These are phyloP conservation scores for Linderina pennispora DNA, from an alignment of 192 early-diverging fungal genomes.

Conservation along the genomic window DNA sequence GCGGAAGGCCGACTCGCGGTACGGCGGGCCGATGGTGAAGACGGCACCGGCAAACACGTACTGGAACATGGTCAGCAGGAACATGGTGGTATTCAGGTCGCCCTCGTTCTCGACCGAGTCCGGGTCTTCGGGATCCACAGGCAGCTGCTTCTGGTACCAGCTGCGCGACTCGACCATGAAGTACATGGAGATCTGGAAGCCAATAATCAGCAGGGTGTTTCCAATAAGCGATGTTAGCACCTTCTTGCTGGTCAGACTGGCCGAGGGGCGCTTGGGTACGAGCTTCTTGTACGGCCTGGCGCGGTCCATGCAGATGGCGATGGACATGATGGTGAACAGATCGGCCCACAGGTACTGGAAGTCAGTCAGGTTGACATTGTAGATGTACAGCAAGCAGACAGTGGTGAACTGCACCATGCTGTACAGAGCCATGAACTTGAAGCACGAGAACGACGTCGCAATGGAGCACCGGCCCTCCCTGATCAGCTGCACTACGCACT, in stretches of 20 bases:
- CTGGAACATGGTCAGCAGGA: conserved; percentile 83
- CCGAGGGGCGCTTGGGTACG: conserved; percentile 74
- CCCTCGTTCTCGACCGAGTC: conserved; percentile 59
- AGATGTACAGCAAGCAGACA: conserved; percentile 83
- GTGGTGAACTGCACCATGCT: conserved; percentile 95
- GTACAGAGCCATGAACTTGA: conserved; percentile 99
- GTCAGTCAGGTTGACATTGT: conserved; percentile 80
- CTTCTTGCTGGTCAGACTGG: conserved; percentile 77
- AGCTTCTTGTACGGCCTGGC: conserved; percentile 67
- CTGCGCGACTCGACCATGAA: conserved; percentile 62
- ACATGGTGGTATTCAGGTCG: conserved; percentile 76
- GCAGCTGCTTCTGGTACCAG: conserved; percentile 60
- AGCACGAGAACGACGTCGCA: conserved; percentile 93
- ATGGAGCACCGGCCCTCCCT: conserved; percentile 95
- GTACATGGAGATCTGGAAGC: conserved; percentile 73
- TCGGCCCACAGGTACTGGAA: conserved; percentile 95
- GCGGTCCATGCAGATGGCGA: conserved; percentile 80
- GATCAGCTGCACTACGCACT: conserved; percentile 78
- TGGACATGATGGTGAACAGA: conserved; percentile 79
- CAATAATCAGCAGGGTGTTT: conserved; percentile 71
- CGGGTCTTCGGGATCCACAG: conserved; percentile 40
- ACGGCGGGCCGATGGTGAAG: conserved; percentile 92
- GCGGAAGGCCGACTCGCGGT: conserved; percentile 72
- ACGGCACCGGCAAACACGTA: conserved; percentile 87
- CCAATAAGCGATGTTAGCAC: conserved; percentile 84